Conservation (phyloP, 768 basidiomycete species). For the Macrolepiota albuminosa region DNA sequence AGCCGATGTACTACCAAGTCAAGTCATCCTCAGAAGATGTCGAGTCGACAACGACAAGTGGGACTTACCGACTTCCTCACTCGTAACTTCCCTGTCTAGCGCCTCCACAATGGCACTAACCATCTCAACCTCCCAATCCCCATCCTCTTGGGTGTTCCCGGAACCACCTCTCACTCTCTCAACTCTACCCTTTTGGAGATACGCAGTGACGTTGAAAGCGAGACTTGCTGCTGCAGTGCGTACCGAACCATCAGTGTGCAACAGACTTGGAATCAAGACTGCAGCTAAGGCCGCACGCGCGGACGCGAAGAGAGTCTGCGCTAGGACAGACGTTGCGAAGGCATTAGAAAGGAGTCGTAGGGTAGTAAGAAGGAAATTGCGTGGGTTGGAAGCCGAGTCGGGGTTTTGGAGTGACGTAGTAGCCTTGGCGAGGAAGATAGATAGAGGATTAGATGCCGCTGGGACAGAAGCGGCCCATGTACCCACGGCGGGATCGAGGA, state of each 20-base stretch:
- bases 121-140: conserved; percentile 85
- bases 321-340: conserved; percentile 50
- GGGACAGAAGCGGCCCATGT: conserved; percentile 40
- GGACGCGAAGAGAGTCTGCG: conserved; percentile 29
- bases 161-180: conserved; percentile 29
- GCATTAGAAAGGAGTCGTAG: conserved; percentile 68
- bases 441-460: conserved; percentile 36
- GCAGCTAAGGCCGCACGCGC: conserved; percentile 36
- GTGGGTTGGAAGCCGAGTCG: conserved; percentile 19
- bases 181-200: conserved; percentile 58
- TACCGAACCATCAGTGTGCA: conserved; percentile 64
- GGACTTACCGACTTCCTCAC: conserved; percentile 75
- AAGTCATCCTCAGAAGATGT: background rate
- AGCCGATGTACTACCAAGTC: conserved; percentile 72
- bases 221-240: conserved; percentile 80
- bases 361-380: conserved; percentile 60
- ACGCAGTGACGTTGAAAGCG: conserved; percentile 69
- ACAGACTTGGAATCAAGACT: conserved; percentile 59
- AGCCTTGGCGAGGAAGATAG: conserved; percentile 38
- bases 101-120: conserved; percentile 82
- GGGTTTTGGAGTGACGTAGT: conserved; percentile 6
- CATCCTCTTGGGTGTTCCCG: conserved; percentile 47
- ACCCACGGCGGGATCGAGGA: conserved; percentile 58
- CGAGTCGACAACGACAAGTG: background rate
- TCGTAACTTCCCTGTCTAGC: conserved; percentile 60